phyloP scores from a whole-genome alignment of 2,329 filamentous ascomycete genomes.

The Coleophoma crateriformis region DNA sequence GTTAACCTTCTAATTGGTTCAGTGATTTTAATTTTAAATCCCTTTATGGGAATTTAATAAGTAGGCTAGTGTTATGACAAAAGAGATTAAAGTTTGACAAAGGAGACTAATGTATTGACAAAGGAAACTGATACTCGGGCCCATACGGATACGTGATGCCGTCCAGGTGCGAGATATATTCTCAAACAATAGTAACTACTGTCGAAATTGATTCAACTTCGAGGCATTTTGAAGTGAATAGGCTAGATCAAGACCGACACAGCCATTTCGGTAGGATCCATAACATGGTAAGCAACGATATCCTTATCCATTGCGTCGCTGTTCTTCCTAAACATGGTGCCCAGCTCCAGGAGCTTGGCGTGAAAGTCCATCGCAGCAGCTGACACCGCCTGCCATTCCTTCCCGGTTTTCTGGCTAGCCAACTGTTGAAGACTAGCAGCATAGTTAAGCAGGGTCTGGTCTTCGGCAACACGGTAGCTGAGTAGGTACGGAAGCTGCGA shows the following conservation, averaged over 20 bases:
- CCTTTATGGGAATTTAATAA: no score
- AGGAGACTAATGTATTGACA: no score
- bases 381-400: background rate
- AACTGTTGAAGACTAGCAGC: background rate
- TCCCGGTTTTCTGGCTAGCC: background rate
- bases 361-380: background rate
- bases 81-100: no score
- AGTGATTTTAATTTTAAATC: no score
- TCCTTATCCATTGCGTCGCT: background rate
- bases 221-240: no score
- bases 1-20: no score
- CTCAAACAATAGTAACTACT: no score
- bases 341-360: background rate
- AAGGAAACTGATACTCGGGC: no score
- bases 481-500: slow-evolving; percentile 40
- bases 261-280: background rate
- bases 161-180: no score
- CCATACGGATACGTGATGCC: no score
- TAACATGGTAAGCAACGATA: background rate
- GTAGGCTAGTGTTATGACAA: no score
- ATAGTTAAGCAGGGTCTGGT: slow-evolving; percentile 27
- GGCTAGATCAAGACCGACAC: background rate
- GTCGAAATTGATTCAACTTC: no score
- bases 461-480: slow-evolving; percentile 34
- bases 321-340: background rate